Evolutionary conservation across 2,329 filamentous ascomycete species (phyloP).

Genomic region (Fusarium cyanostomum): DNA sequence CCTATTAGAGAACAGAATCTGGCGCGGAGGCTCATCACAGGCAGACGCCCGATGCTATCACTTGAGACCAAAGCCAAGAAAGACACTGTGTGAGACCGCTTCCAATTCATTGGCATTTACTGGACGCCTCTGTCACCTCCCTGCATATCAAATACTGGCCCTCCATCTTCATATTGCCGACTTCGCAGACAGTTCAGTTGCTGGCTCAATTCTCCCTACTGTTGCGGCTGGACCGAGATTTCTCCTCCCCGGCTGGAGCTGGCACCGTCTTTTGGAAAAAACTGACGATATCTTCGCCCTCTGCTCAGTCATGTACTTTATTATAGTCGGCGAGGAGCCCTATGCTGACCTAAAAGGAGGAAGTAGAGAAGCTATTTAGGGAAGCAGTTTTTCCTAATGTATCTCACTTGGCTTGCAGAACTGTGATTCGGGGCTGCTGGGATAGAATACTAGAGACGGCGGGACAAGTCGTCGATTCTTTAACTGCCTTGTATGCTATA

Average conservation of each 20-base stretch:
- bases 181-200: slow-evolving; percentile 19
- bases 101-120: too few relatives aligned
- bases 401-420: neutral
- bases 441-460: neutral
- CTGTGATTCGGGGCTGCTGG: slow-evolving; percentile 8
- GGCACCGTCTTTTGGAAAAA: slow-evolving; percentile 7
- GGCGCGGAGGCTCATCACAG: too few relatives aligned
- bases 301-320: slow-evolving; percentile 16
- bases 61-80: too few relatives aligned
- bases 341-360: slow-evolving; percentile 6
- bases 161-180: neutral
- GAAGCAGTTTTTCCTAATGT: neutral
- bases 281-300: slow-evolving; percentile 20
- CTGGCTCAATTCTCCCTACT: neutral
- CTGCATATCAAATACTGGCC: too few relatives aligned
- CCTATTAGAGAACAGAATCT: too few relatives aligned
- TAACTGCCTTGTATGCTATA: too few relatives aligned
- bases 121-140: too few relatives aligned
- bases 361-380: slow-evolving; percentile 6
- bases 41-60: too few relatives aligned
- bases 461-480: neutral
- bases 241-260: slow-evolving; percentile 3
- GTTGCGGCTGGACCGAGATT: slow-evolving; percentile 10
- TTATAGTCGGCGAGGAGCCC: slow-evolving; percentile 5
- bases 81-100: too few relatives aligned